Evolutionary conservation across 805 yeast species (phyloP), one percentile per base, ranked within the genome.

Genomic region (Saturnispora bothae): DNA sequence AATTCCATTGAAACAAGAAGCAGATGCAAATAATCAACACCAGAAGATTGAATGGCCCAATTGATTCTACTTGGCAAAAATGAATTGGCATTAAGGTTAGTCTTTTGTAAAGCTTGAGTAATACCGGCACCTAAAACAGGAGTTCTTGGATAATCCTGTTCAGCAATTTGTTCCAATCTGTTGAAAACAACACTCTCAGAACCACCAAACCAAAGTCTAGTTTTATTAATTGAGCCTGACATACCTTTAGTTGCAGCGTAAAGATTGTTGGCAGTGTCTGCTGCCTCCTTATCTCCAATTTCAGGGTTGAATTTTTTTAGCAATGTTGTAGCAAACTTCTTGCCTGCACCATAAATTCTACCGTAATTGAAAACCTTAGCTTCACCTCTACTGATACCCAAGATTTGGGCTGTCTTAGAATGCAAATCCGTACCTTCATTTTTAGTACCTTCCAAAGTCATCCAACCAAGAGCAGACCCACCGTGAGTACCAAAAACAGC

Each of bases 31-130:
- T 94, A 92, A 56, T 92, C 98, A 15, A 94, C 99, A 27, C 98
- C 99, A 1, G 96, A 84, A 17, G 96, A 84, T 57, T 92, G 99
- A 53, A 92, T 92, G 1, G 96, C 84, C 99, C 99, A 92, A 52
- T 92, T 92, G 45, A 88, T 79, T 50, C 99, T 62, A 2, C 96
- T 85, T 0, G 98, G 92, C 46, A 92, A 60, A 54, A 79, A 92
- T 1, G 75, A 63, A 44, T 73, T 73, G 28, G 73, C 63, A 31
- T 73, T 74, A 48, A 92, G 65, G 54, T 89, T 78, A 38, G 65
- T 63, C 31, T 72, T 69, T 48, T 71, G 69, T 41, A 92, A 63
- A 0, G 97, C 95, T 41, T 75, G 75, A 0, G 99, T 92, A 33
- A 92, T 85, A 12, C 94, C 83, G 4, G 96, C 95, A 1, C 96